phyloP scores from a whole-genome alignment of 2,329 filamentous ascomycete genomes.

The Diplocarpon mali region DNA sequence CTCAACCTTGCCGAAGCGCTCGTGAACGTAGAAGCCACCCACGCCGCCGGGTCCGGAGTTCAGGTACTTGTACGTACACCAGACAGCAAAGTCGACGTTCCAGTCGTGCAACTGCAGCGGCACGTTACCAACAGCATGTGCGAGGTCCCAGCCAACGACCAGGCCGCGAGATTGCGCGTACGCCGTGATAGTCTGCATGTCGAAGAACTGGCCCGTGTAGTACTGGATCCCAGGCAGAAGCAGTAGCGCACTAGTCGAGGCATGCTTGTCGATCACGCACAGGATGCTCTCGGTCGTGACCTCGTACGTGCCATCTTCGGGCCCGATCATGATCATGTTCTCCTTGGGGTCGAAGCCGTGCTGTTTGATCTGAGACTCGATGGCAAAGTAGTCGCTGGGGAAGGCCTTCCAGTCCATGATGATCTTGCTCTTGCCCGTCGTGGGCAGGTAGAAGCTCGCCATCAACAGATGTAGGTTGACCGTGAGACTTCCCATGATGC shows the following conservation, averaged over 20 bases:
- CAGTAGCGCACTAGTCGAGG: slow-evolving; percentile 60
- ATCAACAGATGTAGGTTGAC: slow-evolving; percentile 58
- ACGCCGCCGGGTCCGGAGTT: slow-evolving; percentile 78
- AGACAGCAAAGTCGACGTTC: slow-evolving; percentile 83
- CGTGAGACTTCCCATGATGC: slow-evolving; percentile 80
- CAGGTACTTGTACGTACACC: slow-evolving; percentile 94
- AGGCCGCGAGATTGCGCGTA: slow-evolving; percentile 64
- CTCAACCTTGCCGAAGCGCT: slow-evolving; percentile 52
- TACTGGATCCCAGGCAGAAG: slow-evolving; percentile 84
- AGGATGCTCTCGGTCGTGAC: slow-evolving; percentile 64
- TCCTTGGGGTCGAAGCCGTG: slow-evolving; percentile 53
- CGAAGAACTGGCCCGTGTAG: slow-evolving; percentile 82
- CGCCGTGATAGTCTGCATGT: slow-evolving; percentile 68
- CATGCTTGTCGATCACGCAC: slow-evolving; percentile 62
- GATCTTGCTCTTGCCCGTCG: slow-evolving; percentile 49
- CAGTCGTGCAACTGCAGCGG: slow-evolving; percentile 72
- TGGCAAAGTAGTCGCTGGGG: slow-evolving; percentile 77
- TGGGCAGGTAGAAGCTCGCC: slow-evolving; percentile 59
- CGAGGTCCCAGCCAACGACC: slow-evolving; percentile 76
- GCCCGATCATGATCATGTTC: slow-evolving; percentile 65
- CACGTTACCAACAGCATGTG: slow-evolving; percentile 78
- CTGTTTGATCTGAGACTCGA: slow-evolving; percentile 68
- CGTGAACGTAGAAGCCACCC: slow-evolving; percentile 70
- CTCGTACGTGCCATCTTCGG: slow-evolving; percentile 43
- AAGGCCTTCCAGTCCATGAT: slow-evolving; percentile 75